A percentile compares a stretch with the other conserved stretches of the same genome.
Evolutionary conservation across 257 asterid genomes (phyloP).

Genomic region (Petunia axillaris): DNA sequence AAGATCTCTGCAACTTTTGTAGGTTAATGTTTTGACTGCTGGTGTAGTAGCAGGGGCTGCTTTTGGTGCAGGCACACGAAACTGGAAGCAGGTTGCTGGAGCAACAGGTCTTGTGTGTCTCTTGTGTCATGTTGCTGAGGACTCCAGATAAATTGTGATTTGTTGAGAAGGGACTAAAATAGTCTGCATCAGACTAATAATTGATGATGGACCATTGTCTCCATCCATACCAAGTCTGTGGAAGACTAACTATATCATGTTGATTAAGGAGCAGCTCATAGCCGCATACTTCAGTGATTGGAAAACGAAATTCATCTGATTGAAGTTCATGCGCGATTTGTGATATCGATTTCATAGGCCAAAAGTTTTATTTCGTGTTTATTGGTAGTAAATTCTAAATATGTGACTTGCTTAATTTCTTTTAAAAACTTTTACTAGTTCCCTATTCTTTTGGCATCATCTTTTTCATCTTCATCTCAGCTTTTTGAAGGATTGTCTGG

Average conservation of each 20-base stretch:
- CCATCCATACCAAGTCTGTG: neutral
- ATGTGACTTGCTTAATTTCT: neutral
- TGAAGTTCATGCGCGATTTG: constrained; percentile 11
- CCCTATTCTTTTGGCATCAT: neutral
- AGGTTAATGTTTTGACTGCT: constrained; percentile 75
- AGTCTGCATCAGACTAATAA: neutral
- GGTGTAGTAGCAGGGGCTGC: constrained; percentile 87
- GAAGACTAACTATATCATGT: neutral
- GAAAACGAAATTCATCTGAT: neutral
- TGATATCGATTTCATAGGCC: constrained; percentile 3
- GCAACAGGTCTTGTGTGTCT: constrained; percentile 69
- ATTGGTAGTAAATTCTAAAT: constrained; percentile 14
- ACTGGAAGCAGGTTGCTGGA: constrained; percentile 87
- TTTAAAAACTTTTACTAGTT: neutral
- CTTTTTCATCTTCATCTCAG: constrained; percentile 5
- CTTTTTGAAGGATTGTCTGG: neutral
- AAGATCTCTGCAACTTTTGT: neutral
- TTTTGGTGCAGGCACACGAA: constrained; percentile 70
- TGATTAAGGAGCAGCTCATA: neutral
- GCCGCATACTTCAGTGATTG: neutral
- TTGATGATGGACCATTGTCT: constrained; percentile 7
- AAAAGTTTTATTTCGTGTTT: neutral
- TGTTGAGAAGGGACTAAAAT: neutral
- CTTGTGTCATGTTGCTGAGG: constrained; percentile 47
- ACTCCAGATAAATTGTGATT: constrained; percentile 41